Conservation (phyloP, 495 filamentous ascomycete species). For the Darksidea phi region DNA sequence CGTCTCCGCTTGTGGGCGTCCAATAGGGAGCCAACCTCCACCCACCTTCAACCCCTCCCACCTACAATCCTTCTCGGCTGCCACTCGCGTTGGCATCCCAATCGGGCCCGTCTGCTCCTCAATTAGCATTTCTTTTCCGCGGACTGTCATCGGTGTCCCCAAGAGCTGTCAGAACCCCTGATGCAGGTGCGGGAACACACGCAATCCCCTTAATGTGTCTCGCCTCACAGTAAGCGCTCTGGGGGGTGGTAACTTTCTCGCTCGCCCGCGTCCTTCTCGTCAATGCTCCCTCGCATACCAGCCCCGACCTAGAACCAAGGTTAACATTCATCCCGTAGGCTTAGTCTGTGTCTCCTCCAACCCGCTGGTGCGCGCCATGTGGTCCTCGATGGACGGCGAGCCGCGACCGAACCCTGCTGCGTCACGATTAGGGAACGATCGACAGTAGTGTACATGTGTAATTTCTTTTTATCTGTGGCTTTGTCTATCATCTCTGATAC, state of each 20-base stretch:
- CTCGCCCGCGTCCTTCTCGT: not conserved
- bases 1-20: not conserved
- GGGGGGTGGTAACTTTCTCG: constrained; percentile 13
- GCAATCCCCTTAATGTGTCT: constrained; percentile 16
- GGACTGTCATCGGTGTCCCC: not conserved
- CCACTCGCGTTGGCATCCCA: not conserved
- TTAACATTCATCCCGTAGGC: constrained; percentile 12
- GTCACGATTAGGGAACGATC: constrained; percentile 26
- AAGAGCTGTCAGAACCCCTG: constrained; percentile 8
- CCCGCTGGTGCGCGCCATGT: not conserved
- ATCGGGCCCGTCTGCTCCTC: constrained; percentile 4
- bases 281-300: not conserved
- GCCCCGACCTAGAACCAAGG: not conserved
- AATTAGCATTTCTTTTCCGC: constrained; percentile 20
- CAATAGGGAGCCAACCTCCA: constrained; percentile 9
- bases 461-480: constrained; percentile 26
- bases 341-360: not conserved
- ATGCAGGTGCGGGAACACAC: constrained; percentile 23
- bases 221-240: not conserved
- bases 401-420: constrained; percentile 4
- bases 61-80: not conserved
- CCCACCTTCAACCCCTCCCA: constrained; percentile 13
- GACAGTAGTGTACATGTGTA: constrained; percentile 2
- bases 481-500: constrained; percentile 25
- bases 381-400: not conserved